phyloP scores from a whole-genome alignment of 176 grass and related monocot species.

The Stipa capillata region DNA sequence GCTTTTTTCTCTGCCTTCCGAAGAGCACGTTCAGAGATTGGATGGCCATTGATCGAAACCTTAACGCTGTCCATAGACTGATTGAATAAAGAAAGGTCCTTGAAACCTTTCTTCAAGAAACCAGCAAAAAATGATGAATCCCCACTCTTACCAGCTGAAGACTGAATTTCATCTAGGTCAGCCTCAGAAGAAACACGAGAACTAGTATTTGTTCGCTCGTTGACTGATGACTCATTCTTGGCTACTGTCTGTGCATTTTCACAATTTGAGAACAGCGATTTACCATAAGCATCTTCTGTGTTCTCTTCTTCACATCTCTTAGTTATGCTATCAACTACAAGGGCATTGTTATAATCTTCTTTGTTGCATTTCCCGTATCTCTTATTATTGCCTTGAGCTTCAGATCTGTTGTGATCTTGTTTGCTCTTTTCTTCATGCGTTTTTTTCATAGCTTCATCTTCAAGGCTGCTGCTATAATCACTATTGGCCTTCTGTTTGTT shows the following conservation, averaged over 20 bases:
- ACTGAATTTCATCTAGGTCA: conserved; percentile 47
- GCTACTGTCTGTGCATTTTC: background rate
- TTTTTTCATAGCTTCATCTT: conserved; percentile 22
- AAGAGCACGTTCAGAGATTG: conserved; percentile 71
- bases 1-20: conserved; percentile 79
- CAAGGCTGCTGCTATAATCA: conserved; percentile 13
- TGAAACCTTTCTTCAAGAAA: conserved; percentile 67
- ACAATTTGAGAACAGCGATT: conserved; percentile 14
- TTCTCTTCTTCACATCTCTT: conserved; percentile 23
- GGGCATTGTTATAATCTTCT: background rate
- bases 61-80: conserved; percentile 39
- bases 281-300: conserved; percentile 6
- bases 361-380: conserved; percentile 16
- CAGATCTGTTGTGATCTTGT: conserved; percentile 18
- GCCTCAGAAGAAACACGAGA: conserved; percentile 40
- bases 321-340: conserved; percentile 23
- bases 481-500: background rate
- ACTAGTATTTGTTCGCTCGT: conserved; percentile 29
- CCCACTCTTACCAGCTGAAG: conserved; percentile 34
- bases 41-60: conserved; percentile 77
- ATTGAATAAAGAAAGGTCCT: conserved; percentile 61
- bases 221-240: conserved; percentile 20
- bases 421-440: conserved; percentile 20
- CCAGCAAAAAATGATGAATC: conserved; percentile 71
- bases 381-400: background rate